Percentiles rank a stretch among this genome's conserved stretches.
Evolutionary conservation across 1,284 basidiomycete genomes (phyloP).

Genomic region (Tylopilus orsonianus): DNA sequence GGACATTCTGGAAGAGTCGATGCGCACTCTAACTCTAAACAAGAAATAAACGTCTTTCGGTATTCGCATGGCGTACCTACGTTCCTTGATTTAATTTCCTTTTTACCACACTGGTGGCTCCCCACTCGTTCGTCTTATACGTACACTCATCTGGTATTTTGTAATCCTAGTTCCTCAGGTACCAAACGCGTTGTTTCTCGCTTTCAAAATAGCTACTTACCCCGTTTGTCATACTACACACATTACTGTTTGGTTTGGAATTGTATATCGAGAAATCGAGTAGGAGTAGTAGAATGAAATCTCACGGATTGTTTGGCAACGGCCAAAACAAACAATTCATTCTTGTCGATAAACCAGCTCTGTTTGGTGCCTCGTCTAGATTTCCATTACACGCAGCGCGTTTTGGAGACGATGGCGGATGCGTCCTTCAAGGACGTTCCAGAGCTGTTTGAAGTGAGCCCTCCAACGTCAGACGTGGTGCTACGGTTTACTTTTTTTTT

Average conservation of each 20-base stretch:
- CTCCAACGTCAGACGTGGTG: background rate
- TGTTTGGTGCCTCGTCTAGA: too few species aligned
- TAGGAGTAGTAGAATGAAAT: slow-evolving; percentile 3
- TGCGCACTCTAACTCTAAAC: slow-evolving; percentile 56
- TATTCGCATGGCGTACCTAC: background rate
- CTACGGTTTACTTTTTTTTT: slow-evolving; percentile 3
- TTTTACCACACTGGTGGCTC: slow-evolving; percentile 12
- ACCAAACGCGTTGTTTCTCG: slow-evolving; percentile 6
- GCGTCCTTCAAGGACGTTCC: slow-evolving; percentile 65
- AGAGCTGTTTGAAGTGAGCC: slow-evolving; percentile 55
- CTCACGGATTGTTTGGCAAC: slow-evolving; percentile 25
- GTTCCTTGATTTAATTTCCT: background rate
- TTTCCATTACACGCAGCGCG: background rate
- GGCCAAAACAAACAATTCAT: slow-evolving; percentile 22
- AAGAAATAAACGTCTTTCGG: slow-evolving; percentile 41
- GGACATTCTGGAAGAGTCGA: slow-evolving; percentile 59
- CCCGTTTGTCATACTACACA: slow-evolving; percentile 11
- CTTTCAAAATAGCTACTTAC: slow-evolving; percentile 15
- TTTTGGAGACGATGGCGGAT: slow-evolving; percentile 43
- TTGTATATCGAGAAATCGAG: slow-evolving; percentile 17
- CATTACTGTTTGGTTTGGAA: slow-evolving; percentile 20
- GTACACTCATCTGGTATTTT: slow-evolving; percentile 12
- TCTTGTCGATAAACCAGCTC: too few species aligned
- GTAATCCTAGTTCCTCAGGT: slow-evolving; percentile 3
- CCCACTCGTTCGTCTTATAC: slow-evolving; percentile 23